phyloP scores from a whole-genome alignment of 2,329 filamentous ascomycete genomes.

The Zymoseptoria brevis region DNA sequence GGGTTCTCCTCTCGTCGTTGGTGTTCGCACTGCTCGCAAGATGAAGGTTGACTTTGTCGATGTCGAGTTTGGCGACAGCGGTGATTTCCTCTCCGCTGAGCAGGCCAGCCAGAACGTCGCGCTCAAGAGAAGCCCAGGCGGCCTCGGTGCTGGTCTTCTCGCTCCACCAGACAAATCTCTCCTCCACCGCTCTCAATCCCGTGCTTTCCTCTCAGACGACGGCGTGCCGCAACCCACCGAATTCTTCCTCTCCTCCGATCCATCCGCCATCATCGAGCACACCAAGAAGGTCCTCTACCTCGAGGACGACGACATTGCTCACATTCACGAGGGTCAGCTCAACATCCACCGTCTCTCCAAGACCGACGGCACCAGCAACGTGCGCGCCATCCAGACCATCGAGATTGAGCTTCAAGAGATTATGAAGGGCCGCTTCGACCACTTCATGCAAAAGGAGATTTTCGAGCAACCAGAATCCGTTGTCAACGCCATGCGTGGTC shows the following conservation, averaged over 20 bases:
- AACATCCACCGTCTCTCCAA: constrained; percentile 99
- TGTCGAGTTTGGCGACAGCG: constrained; percentile 90
- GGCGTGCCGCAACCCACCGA: constrained; percentile 96
- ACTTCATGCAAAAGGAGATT: constrained; percentile 99
- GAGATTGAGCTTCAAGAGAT: constrained; percentile 99
- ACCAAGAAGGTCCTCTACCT: constrained; percentile 99
- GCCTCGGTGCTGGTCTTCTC: constrained; percentile 59
- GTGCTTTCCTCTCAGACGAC: constrained; percentile 97
- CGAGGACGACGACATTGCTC: constrained; percentile 98
- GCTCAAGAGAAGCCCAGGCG: constrained; percentile 66
- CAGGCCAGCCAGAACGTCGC: constrained; percentile 92
- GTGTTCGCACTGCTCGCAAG: constrained; percentile 92
- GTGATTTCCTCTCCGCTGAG: constrained; percentile 75
- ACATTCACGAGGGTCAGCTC: constrained; percentile 97
- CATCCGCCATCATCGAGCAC: constrained; percentile 94
- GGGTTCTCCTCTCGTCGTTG: constrained; percentile 94
- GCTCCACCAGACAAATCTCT: constrained; percentile 95
- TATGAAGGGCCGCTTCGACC: constrained; percentile 99
- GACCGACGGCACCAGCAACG: constrained; percentile 93
- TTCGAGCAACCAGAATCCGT: constrained; percentile 99
- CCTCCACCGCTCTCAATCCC: constrained; percentile 94
- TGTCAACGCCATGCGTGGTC: constrained; percentile 99
- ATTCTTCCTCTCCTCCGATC: constrained; percentile 98
- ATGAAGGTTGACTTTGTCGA: constrained; percentile 99
- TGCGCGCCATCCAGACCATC: constrained; percentile 95